Base-by-base conservation (phyloP, 1,284 basidiomycete genomes). In the Puccinia novopanici region DNA sequence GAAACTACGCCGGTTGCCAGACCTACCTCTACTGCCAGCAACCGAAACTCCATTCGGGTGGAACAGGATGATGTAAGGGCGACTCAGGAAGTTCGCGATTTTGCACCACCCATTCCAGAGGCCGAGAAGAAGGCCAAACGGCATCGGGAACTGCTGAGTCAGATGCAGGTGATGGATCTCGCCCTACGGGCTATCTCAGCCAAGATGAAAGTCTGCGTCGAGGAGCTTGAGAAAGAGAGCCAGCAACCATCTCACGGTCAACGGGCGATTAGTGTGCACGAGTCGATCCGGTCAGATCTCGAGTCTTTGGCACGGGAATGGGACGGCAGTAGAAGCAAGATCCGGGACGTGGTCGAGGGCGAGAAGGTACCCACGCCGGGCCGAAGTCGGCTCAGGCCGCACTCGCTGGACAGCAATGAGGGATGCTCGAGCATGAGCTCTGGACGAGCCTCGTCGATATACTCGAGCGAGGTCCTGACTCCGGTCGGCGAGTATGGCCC, bases 371-470 rank as follows among this genome's bases (percentile, higher is more conserved):
- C 40, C 30, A 70, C n/a, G 50, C 27, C 61, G 22, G 27, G 59
- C n/a, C 54, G 48, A 13, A 63, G 24, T 22, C 55, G 59, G 19
- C 42, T 75, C 4, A 63, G 75, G 54, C 75, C 75, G 1, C 48
- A 78, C 30, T 78, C 75, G 52, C 52, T 70, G n/a, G 75, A 78
- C 17, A 78, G 75, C 22, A 72, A 55, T 34, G 70, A 72, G 19
- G 70, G 70, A 12, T 54, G 74, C 61, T 8, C 57, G 10, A 40
- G 71, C 54, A 30, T 54, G 54, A 67, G 65, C 19, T 78, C 75
- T 6, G 75, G 75, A 8, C 61, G 65, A 0, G 65, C 61, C 22
- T 78, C 75, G 13, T 78, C 75, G 9, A 67, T 78, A 34, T 78
- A 54, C 30, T 78, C 75, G 17, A 68, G 50, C 37, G 75, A 78